A percentile compares a stretch with the other conserved stretches of the same genome.
phyloP scores from a whole-genome alignment of 225 moss, liverwort and hornwort genomes.

The Polytrichum formosum region DNA sequence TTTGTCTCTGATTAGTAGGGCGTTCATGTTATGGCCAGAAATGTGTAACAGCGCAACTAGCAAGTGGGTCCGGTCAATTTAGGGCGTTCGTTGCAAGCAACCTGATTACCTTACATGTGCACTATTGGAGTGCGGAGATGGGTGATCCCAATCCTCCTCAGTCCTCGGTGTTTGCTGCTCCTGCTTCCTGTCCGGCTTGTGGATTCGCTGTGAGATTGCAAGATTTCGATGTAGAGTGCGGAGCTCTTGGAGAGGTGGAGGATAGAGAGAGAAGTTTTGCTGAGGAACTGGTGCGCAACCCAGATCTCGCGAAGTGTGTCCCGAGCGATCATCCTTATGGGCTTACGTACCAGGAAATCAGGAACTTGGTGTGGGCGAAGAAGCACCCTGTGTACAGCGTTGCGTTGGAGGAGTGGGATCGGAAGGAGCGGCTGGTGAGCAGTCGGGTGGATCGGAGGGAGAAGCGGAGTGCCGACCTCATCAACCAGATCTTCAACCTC shows the following conservation, averaged over 20 bases:
- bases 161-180: no score
- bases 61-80: no score
- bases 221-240: no score
- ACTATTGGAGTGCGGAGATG: no score
- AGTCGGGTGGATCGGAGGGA: conserved; percentile 24
- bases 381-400: neutral
- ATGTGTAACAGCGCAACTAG: no score
- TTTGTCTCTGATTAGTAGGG: no score
- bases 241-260: neutral
- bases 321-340: neutral
- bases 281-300: neutral
- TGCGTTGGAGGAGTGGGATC: conserved; percentile 28
- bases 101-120: no score
- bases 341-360: conserved; percentile 11
- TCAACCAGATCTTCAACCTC: conserved; percentile 28
- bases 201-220: no score
- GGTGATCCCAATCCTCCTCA: no score
- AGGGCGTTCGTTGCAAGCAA: no score
- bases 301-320: neutral
- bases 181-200: no score
- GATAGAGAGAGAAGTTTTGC: neutral
- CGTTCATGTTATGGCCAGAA: no score
- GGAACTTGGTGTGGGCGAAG: conserved; percentile 7
- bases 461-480: conserved; percentile 21
- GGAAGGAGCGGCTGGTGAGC: conserved; percentile 18